Evolutionary conservation across 306 rosid genomes (phyloP).

Genomic region (Hylodesmum podocarpum): DNA sequence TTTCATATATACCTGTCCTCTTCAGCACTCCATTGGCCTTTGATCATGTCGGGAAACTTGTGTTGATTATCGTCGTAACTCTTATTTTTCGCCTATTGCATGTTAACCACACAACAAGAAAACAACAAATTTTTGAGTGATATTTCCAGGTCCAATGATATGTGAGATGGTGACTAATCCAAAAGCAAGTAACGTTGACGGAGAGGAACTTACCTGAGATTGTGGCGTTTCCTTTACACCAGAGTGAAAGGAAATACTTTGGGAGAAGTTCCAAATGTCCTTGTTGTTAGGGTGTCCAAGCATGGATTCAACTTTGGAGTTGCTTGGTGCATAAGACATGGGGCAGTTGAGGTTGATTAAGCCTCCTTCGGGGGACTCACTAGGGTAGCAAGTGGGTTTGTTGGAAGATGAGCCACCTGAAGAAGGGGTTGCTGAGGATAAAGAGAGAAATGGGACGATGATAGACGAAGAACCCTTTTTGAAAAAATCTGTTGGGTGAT

Average conservation of each 20-base stretch:
- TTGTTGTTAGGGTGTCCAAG: conserved; percentile 21
- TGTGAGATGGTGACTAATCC: background rate
- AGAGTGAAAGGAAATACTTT: background rate
- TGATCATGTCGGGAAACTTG: conserved; percentile 28
- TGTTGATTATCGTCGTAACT: background rate
- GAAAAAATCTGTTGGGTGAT: background rate
- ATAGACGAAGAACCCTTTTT: conserved; percentile 32
- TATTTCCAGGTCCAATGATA: too few species aligned
- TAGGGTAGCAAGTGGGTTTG: background rate
- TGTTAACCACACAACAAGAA: background rate
- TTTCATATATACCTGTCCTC: conserved; percentile 55
- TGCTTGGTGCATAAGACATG: conserved; percentile 5
- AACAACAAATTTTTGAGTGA: background rate
- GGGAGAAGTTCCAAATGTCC: conserved; percentile 19
- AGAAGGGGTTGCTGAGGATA: conserved; percentile 17
- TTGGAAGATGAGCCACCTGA: background rate
- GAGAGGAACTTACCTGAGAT: background rate
- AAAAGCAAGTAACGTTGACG: background rate
- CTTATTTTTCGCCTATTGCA: background rate
- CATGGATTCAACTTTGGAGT: conserved; percentile 30
- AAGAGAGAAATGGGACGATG: background rate
- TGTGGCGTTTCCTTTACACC: background rate
- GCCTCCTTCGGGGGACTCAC: background rate
- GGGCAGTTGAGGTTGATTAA: background rate
- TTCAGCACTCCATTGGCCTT: conserved; percentile 67